Conservation (phyloP, 2,329 filamentous ascomycete genomes). For the Phoma sp. region DNA sequence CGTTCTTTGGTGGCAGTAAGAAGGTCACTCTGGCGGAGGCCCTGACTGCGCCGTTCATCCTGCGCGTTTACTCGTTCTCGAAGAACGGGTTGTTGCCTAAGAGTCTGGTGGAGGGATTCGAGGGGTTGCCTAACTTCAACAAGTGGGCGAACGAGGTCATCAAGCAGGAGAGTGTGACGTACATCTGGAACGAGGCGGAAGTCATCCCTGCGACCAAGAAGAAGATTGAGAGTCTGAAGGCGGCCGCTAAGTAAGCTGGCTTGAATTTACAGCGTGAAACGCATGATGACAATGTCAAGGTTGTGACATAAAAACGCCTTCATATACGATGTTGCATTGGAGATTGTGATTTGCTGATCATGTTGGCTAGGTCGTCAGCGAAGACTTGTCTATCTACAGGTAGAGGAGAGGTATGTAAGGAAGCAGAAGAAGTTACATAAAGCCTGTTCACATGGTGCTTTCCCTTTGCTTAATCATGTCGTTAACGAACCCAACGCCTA, state of each 20-base stretch:
- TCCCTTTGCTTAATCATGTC: neutral
- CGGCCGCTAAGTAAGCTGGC: conserved; percentile 22
- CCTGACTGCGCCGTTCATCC: conserved; percentile 69
- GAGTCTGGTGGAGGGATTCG: conserved; percentile 56
- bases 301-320: neutral
- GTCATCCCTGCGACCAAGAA: conserved; percentile 27
- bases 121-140: conserved; percentile 69
- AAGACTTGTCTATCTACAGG: neutral
- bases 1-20: conserved; percentile 55
- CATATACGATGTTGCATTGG: no score
- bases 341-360: neutral
- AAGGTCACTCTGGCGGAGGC: conserved; percentile 75
- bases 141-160: conserved; percentile 69
- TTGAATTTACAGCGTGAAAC: neutral
- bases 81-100: conserved; percentile 63
- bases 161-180: conserved; percentile 69
- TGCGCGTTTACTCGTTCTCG: conserved; percentile 63
- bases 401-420: neutral
- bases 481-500: no score
- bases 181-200: conserved; percentile 42
- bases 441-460: neutral
- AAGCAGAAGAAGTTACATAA: neutral
- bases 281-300: conserved; percentile 1
- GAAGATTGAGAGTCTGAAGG: conserved; percentile 37
- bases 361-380: neutral